Conservation (phyloP, 139 green algal genomes). For the Eudorina sp. region DNA sequence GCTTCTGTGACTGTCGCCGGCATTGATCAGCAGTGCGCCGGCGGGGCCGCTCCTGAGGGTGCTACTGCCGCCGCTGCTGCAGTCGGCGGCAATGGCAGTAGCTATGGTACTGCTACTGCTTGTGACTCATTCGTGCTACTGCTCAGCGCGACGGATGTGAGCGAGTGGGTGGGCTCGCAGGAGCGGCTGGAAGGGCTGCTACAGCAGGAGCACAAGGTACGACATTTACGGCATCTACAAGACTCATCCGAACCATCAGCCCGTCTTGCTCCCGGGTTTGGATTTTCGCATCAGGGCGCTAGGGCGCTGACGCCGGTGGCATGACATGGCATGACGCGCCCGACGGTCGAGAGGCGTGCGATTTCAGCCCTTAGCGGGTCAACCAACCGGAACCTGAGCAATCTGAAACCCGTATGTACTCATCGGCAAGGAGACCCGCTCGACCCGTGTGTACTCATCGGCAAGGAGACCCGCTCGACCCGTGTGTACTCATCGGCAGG, state of each 20-base stretch:
- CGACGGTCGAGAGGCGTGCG: no score
- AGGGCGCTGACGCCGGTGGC: not conserved
- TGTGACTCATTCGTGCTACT: not conserved
- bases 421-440: not conserved
- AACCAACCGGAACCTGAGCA: no score
- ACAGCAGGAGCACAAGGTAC: slow-evolving; percentile 39
- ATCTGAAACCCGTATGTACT: no score
- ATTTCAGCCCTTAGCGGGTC: not conserved
- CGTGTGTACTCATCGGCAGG: no score
- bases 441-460: no score
- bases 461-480: not conserved
- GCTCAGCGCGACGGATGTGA: slow-evolving; percentile 20
- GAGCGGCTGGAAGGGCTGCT: slow-evolving; percentile 34
- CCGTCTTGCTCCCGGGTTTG: not conserved
- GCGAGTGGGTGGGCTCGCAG: not conserved
- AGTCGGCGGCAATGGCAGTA: no score
- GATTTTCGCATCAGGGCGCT: not conserved
- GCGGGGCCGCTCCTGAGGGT: not conserved
- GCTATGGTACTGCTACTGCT: no score
- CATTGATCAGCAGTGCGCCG: not conserved
- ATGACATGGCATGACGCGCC: no score
- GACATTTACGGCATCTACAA: slow-evolving; percentile 24
- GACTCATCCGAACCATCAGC: not conserved
- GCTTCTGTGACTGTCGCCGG: not conserved
- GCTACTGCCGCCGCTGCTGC: not conserved